Evolutionary conservation across 176 grass and related monocot genomes (phyloP).

Genomic region (Saccharum officinarum): DNA sequence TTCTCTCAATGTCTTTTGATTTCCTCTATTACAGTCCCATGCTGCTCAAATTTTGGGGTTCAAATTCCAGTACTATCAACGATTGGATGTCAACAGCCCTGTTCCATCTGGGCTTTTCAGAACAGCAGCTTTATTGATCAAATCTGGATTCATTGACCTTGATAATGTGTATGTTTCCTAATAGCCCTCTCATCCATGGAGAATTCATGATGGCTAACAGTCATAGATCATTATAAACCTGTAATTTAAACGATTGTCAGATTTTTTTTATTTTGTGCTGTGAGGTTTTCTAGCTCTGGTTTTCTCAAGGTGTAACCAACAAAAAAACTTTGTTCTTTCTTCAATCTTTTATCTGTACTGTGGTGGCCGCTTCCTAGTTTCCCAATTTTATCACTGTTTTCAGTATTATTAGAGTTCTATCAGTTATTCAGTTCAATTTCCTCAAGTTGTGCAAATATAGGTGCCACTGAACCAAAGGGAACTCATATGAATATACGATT

Average conservation of each 20-base stretch:
- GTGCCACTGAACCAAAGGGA: conserved; percentile 21
- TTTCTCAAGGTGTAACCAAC: not conserved
- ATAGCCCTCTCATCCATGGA: not conserved
- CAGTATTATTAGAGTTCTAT: not conserved
- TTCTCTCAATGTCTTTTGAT: too few species aligned
- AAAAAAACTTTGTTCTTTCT: not conserved
- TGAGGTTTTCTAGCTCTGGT: not conserved
- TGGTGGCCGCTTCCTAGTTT: conserved; percentile 1
- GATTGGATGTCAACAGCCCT: conserved; percentile 68
- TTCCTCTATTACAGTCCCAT: conserved; percentile 70
- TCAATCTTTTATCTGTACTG: conserved; percentile 3
- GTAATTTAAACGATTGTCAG: conserved; percentile 1
- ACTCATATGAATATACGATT: not conserved
- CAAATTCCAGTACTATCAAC: conserved; percentile 99
- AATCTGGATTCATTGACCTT: conserved; percentile 89
- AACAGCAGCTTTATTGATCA: conserved; percentile 80
- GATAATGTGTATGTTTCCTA: conserved; percentile 80
- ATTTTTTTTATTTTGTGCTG: conserved; percentile 3
- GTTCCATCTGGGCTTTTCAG: conserved; percentile 80
- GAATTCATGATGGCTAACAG: not conserved
- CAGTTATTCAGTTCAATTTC: not conserved
- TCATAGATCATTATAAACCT: conserved; percentile 4
- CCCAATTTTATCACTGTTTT: conserved; percentile 3
- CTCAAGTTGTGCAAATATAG: not conserved
- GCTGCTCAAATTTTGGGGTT: conserved; percentile 98